phyloP scores from a whole-genome alignment of 2,329 filamentous ascomycete genomes.

The Ophiocordyceps camponoti-floridani region DNA sequence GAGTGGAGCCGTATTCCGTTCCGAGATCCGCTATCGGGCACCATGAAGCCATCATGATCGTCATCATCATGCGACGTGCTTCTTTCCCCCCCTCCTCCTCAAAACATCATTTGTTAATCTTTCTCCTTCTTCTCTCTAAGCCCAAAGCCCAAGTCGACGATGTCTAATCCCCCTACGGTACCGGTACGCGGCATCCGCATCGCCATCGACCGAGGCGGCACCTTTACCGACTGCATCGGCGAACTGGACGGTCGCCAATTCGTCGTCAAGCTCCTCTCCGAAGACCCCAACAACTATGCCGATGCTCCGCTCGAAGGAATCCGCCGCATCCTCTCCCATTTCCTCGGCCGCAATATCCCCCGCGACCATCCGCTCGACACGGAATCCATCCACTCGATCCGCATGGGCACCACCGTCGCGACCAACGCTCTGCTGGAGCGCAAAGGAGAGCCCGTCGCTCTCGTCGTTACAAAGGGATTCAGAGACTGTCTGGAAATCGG shows the following conservation, averaged over 20 bases:
- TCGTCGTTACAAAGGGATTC: slow-evolving; percentile 57
- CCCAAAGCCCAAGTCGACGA: not conserved
- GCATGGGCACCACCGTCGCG: slow-evolving; percentile 68
- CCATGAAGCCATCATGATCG: too few relatives aligned
- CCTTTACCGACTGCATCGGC: slow-evolving; percentile 54
- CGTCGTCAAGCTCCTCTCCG: slow-evolving; percentile 54
- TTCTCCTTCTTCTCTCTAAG: too few relatives aligned
- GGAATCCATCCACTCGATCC: slow-evolving; percentile 40
- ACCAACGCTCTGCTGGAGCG: slow-evolving; percentile 61
- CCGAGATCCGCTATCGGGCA: too few relatives aligned
- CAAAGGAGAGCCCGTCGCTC: slow-evolving; percentile 53
- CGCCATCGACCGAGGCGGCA: slow-evolving; percentile 21
- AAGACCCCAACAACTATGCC: slow-evolving; percentile 53
- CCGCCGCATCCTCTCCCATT: slow-evolving; percentile 23
- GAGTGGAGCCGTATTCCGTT: too few relatives aligned
- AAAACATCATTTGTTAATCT: too few relatives aligned
- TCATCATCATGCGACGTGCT: too few relatives aligned
- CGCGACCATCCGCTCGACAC: slow-evolving; percentile 16
- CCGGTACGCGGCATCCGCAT: slow-evolving; percentile 42
- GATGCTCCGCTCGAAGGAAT: slow-evolving; percentile 63
- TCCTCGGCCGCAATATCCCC: slow-evolving; percentile 13
- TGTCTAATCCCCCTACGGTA: slow-evolving; percentile 43
- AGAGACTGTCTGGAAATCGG: slow-evolving; percentile 55
- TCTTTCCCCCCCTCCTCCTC: too few relatives aligned
- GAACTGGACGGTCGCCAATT: slow-evolving; percentile 48